These are phyloP conservation scores for Pythium chondricola DNA, from an alignment of 352 stramenopile genomes.

Conservation along the genomic window DNA sequence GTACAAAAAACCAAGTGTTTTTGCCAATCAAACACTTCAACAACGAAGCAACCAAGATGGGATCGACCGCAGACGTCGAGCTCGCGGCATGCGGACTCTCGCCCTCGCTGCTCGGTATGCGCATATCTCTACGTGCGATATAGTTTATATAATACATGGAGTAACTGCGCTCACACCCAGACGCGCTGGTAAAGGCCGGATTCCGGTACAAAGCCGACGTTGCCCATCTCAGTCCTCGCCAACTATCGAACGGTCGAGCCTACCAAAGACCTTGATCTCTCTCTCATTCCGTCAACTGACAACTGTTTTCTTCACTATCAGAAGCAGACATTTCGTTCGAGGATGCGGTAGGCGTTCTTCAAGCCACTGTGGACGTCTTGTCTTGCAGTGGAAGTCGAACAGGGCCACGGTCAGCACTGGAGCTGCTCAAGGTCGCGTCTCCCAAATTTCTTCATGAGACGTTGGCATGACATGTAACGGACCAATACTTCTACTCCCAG, in stretches of 20 bases:
- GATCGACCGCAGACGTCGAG: slow-evolving; percentile 16
- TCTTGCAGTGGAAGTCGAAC: neutral
- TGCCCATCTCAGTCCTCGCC: slow-evolving; percentile 34
- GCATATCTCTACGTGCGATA: neutral
- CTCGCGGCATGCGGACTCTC: slow-evolving; percentile 50
- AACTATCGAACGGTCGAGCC: slow-evolving; percentile 44
- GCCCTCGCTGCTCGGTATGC: slow-evolving; percentile 48
- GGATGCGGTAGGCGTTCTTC: slow-evolving; percentile 2
- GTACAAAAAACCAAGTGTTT: slow-evolving; percentile 8
- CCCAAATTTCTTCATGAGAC: too few species aligned
- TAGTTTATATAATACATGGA: too few species aligned
- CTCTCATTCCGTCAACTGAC: too few species aligned
- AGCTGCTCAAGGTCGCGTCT: slow-evolving; percentile 8
- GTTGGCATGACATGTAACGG: too few species aligned
- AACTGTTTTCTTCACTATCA: neutral
- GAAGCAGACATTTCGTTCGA: slow-evolving; percentile 1
- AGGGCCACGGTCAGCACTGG: slow-evolving; percentile 1
- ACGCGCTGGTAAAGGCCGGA: slow-evolving; percentile 46
- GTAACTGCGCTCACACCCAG: too few species aligned
- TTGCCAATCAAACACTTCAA: slow-evolving; percentile 9
- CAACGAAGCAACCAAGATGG: neutral
- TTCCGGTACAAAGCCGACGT: slow-evolving; percentile 59
- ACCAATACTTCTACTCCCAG: too few species aligned
- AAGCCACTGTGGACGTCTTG: neutral
- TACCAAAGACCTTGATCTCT: neutral